phyloP scores from a whole-genome alignment of 2,329 filamentous ascomycete species.

The Plectosphaerella sp. region DNA sequence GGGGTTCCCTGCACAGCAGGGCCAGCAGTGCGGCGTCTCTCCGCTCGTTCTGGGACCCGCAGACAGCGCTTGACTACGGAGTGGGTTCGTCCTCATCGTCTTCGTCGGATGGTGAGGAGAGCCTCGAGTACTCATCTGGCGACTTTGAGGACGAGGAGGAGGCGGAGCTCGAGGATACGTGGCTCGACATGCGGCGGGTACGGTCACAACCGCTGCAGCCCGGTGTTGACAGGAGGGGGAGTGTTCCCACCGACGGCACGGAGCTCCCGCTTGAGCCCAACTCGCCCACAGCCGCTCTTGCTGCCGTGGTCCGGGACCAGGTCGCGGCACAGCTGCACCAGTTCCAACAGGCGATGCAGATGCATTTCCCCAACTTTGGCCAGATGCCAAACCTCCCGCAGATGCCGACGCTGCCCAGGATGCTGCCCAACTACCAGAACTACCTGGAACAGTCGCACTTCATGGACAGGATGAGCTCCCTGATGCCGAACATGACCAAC shows the following conservation, averaged over 20 bases:
- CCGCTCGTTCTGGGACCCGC: slow-evolving; percentile 61
- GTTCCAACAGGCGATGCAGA: slow-evolving; percentile 63
- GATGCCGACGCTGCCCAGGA: slow-evolving; percentile 47
- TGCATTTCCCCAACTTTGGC: slow-evolving; percentile 57
- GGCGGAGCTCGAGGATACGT: slow-evolving; percentile 31
- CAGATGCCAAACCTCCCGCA: slow-evolving; percentile 55
- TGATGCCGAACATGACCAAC: slow-evolving; percentile 62
- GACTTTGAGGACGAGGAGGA: slow-evolving; percentile 38
- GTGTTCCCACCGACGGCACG: slow-evolving; percentile 8
- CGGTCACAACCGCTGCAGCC: slow-evolving; percentile 9
- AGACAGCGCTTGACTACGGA: slow-evolving; percentile 14
- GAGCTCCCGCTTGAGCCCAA: slow-evolving; percentile 26
- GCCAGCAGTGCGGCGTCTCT: slow-evolving; percentile 65
- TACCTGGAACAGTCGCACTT: slow-evolving; percentile 56
- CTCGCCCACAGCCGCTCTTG: slow-evolving; percentile 56
- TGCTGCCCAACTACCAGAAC: slow-evolving; percentile 70
- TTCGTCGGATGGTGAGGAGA: slow-evolving; percentile 23
- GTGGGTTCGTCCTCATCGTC: slow-evolving; percentile 16
- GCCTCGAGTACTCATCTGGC: slow-evolving; percentile 39
- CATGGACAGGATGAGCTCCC: slow-evolving; percentile 66
- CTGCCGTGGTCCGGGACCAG: slow-evolving; percentile 70
- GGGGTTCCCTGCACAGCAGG: slow-evolving; percentile 54
- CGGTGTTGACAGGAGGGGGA: slow-evolving; percentile 7
- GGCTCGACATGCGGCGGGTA: slow-evolving; percentile 30
- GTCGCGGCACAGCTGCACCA: slow-evolving; percentile 70